A percentile compares a stretch with the other conserved stretches of the same genome.
Conservation (phyloP, 2,329 filamentous ascomycete genomes). For the Paracoccidioides lutzii region DNA sequence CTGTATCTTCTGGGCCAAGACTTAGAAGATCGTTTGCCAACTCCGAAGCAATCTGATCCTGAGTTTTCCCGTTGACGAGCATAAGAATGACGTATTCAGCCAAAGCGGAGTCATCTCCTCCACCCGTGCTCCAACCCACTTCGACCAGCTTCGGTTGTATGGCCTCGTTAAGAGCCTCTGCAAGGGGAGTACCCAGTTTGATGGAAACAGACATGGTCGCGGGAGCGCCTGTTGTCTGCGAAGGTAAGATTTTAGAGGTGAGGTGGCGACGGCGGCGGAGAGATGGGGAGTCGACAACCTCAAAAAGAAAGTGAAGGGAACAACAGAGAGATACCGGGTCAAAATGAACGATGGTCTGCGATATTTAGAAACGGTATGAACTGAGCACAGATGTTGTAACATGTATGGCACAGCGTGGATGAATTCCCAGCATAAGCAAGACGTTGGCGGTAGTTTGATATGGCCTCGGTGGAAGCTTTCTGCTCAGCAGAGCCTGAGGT, state of each 20-base stretch:
- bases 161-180: conserved; percentile 64
- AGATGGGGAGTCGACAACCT: neutral
- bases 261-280: neutral
- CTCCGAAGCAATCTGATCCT: conserved; percentile 78
- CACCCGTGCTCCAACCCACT: conserved; percentile 78
- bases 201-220: conserved; percentile 62
- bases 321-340: neutral
- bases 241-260: neutral
- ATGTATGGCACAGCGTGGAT: neutral
- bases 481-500: no score
- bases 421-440: neutral
- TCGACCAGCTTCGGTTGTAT: conserved; percentile 88
- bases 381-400: neutral
- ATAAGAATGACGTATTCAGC: conserved; percentile 96
- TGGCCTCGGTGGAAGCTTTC: neutral
- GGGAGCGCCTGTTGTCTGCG: neutral
- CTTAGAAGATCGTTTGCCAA: conserved; percentile 77
- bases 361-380: neutral
- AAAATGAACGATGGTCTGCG: neutral
- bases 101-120: conserved; percentile 67
- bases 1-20: conserved; percentile 68
- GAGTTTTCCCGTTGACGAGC: conserved; percentile 88
- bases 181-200: conserved; percentile 65
- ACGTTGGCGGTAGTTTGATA: neutral
- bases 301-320: neutral